These are phyloP conservation scores for Marchantia paleacea DNA, from an alignment of 225 moss, liverwort and hornwort genomes.

Conservation along the genomic window DNA sequence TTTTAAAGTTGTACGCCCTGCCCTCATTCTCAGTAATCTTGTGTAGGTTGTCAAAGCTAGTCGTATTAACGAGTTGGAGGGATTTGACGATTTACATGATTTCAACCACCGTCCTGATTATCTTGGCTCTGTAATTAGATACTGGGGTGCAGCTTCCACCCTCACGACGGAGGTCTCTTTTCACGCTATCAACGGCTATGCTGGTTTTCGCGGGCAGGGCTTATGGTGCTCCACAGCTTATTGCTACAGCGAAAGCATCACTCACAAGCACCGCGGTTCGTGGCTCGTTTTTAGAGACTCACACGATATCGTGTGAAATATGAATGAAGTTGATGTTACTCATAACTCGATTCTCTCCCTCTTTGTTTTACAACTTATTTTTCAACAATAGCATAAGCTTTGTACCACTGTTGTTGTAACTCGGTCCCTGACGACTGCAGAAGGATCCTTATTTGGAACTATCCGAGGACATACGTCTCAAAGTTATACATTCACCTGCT, in stretches of 20 bases:
- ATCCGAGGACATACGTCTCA: slow-evolving; percentile 77
- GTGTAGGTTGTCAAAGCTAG: too few species aligned
- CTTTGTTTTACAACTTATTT: background rate
- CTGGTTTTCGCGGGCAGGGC: slow-evolving; percentile 84
- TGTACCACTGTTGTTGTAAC: background rate
- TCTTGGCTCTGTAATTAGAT: slow-evolving; percentile 19
- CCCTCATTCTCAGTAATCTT: too few species aligned
- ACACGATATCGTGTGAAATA: background rate
- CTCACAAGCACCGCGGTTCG: slow-evolving; percentile 69
- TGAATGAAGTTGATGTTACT: background rate
- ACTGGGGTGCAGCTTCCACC: slow-evolving; percentile 60
- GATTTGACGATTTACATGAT: too few species aligned
- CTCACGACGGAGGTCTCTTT: slow-evolving; percentile 82
- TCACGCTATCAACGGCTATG: slow-evolving; percentile 92
- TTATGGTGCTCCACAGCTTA: slow-evolving; percentile 77
- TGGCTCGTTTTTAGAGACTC: background rate
- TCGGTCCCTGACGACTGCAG: slow-evolving; percentile 35
- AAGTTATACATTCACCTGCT: slow-evolving; percentile 49
- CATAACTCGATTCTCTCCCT: background rate
- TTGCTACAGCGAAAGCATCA: slow-evolving; percentile 73
- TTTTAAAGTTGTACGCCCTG: too few species aligned
- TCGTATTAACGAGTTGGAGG: too few species aligned
- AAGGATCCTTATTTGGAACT: slow-evolving; percentile 91
- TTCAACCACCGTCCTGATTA: background rate
- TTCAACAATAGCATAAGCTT: background rate